These are phyloP conservation scores for Phytophthora cactorum DNA, from an alignment of 352 stramenopile genomes.

Conservation along the genomic window DNA sequence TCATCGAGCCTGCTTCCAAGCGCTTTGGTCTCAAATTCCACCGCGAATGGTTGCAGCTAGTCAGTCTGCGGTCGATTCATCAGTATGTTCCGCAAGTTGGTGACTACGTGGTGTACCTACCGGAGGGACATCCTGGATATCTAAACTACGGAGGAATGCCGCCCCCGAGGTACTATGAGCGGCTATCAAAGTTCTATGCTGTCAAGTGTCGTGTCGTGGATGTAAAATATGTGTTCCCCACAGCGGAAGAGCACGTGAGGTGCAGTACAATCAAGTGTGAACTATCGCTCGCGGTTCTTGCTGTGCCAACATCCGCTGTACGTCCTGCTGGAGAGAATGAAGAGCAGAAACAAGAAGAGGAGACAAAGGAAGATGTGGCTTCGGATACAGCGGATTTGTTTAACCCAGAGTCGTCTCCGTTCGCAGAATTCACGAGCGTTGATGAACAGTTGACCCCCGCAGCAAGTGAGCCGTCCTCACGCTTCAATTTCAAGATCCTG, in stretches of 20 bases:
- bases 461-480: conserved; percentile 43
- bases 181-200: conserved; percentile 63
- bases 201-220: conserved; percentile 80
- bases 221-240: conserved; percentile 81
- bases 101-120: conserved; percentile 86
- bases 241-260: conserved; percentile 57
- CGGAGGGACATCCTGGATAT: conserved; percentile 73
- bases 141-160: conserved; percentile 41
- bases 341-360: conserved; percentile 53
- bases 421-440: conserved; percentile 74
- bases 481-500: conserved; percentile 68
- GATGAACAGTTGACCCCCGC: conserved; percentile 57
- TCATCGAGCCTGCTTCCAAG: conserved; percentile 53
- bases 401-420: conserved; percentile 48
- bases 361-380: conserved; percentile 23
- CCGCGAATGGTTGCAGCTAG: conserved; percentile 80
- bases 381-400: conserved; percentile 36
- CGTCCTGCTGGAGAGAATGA: conserved; percentile 15
- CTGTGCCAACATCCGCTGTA: conserved; percentile 51
- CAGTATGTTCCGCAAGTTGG: conserved; percentile 84
- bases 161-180: conserved; percentile 55
- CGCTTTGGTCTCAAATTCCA: conserved; percentile 76
- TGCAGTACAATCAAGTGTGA: conserved; percentile 78
- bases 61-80: conserved; percentile 53
- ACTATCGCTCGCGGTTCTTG: conserved; percentile 68